Evolutionary conservation across 108 stramenopile species (phyloP).

Genomic region (Epithemia pelagica): DNA sequence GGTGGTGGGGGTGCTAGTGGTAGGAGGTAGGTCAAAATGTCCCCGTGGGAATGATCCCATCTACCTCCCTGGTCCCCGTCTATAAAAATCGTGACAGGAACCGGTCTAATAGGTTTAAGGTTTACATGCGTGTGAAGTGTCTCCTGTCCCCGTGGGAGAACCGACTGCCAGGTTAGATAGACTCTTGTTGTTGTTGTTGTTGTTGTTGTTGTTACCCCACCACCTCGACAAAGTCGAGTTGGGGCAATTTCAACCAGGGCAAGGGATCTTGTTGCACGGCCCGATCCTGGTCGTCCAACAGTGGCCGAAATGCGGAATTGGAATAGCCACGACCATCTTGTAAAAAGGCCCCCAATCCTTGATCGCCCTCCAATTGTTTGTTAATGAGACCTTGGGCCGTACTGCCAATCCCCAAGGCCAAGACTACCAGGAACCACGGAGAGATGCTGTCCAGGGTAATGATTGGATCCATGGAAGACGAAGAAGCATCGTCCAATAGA

Average conservation of each 20-base stretch:
- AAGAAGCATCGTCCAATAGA: too few species aligned
- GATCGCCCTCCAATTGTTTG: constrained; percentile 50
- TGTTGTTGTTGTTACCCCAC: constrained; percentile 42
- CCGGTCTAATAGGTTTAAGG: too few species aligned
- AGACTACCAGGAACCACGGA: constrained; percentile 14
- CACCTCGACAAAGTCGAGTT: constrained; percentile 72
- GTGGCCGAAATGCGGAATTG: constrained; percentile 40
- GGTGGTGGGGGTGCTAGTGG: too few species aligned
- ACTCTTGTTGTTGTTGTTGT: constrained; percentile 11
- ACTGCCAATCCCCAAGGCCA: constrained; percentile 35
- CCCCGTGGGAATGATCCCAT: too few species aligned
- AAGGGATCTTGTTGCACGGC: constrained; percentile 42
- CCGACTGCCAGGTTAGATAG: too few species aligned
- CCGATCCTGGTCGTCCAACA: constrained; percentile 8
- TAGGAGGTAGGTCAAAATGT: too few species aligned
- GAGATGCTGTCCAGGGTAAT: too few species aligned
- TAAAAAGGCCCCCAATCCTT: constrained; percentile 64
- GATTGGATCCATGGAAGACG: too few species aligned
- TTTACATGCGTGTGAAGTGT: too few species aligned
- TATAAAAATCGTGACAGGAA: too few species aligned
- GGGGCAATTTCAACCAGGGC: constrained; percentile 68
- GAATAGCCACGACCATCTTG: constrained; percentile 56
- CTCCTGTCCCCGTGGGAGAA: too few species aligned
- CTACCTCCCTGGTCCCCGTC: too few species aligned
- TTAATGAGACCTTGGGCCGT: constrained; percentile 61